phyloP scores from a whole-genome alignment of 2,329 filamentous ascomycete species.

The Colletotrichum sojae region DNA sequence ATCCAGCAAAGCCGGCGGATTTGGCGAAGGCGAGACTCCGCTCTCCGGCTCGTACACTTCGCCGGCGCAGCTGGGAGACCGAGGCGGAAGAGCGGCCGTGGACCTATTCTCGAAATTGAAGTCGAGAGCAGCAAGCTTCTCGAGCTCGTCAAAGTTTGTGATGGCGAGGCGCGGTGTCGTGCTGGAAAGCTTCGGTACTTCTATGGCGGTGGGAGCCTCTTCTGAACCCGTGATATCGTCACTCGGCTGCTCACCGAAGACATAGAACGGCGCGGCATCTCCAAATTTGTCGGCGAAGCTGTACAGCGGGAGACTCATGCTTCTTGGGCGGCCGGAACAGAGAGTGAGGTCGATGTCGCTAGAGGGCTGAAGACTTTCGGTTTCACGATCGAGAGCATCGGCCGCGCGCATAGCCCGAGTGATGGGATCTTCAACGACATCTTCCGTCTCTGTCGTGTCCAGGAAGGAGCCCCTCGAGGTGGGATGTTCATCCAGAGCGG shows the following conservation, averaged over 20 bases:
- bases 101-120: slow-evolving; percentile 47
- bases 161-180: slow-evolving; percentile 47
- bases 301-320: slow-evolving; percentile 65
- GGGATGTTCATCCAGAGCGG: slow-evolving; percentile 50
- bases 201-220: not conserved
- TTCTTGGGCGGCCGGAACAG: slow-evolving; percentile 56
- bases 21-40: slow-evolving; percentile 37
- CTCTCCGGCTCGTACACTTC: slow-evolving; percentile 48
- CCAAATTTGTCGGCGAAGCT: slow-evolving; percentile 59
- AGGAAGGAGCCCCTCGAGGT: slow-evolving; percentile 22
- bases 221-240: slow-evolving; percentile 9
- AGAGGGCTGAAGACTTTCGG: slow-evolving; percentile 66
- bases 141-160: slow-evolving; percentile 69
- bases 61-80: slow-evolving; percentile 52
- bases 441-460: slow-evolving; percentile 14
- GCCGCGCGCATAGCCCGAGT: slow-evolving; percentile 71
- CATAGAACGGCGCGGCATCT: slow-evolving; percentile 62
- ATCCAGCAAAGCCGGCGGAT: slow-evolving; percentile 40
- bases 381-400: slow-evolving; percentile 69
- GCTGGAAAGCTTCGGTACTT: not conserved
- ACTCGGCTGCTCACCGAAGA: slow-evolving; percentile 56
- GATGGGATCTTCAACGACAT: slow-evolving; percentile 61
- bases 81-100: slow-evolving; percentile 38
- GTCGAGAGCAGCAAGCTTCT: slow-evolving; percentile 91
- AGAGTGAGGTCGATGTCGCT: slow-evolving; percentile 64